Base-by-base conservation (phyloP, 2,329 filamentous ascomycete species). In the Neopestalotiopsis rosae region DNA sequence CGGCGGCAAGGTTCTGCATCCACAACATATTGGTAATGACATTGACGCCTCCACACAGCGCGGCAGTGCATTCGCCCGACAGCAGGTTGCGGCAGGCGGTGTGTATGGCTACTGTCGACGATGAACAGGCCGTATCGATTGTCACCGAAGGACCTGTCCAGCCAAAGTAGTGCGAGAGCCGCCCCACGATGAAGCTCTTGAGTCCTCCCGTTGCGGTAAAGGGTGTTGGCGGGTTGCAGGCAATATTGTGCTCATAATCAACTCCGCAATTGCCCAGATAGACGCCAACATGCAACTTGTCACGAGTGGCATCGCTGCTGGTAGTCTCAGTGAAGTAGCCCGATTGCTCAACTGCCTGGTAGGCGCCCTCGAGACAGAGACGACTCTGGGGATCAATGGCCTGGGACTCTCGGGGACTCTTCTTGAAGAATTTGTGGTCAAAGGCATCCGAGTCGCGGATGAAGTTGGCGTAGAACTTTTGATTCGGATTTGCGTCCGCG, bases 131-230 rank as follows among this genome's bases (percentile, higher is more conserved):
- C 1, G 82, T 83, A 62, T 84, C 82, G 14, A 83, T 69, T 13
- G 74, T 79, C 32, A 82, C 75, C 5, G 76, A 76, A 0, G 84
- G 83, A 1, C 83, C 83, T 1, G 76, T 79, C 72, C 82, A 83
- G 0, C 81, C 79, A 62, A 84, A 84, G 66, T 79, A 76, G 68
- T 84, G 82, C 40, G 78, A 81, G 52, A 84, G 76, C 6, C 77
- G 74, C 2, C 77, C 79, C 5, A 73, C 73, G 3, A 73, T 74
- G 57, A 80, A 80, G 1, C 78, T 76, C 69, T 78, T 17, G 9
- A 38, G 45, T 3, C n/a, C 38, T 20, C 30, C 70, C 32, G 40
- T 66, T 24, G 14, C 45, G n/a, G 61, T 68, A 40, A 61, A 73
- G 34, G 71, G 68, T 28, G 67, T 71, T 14, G 71, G 61, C 4